Percentiles rank a stretch among this genome's conserved stretches.
Evolutionary conservation across 108 stramenopile genomes (phyloP).

Genomic region (Nitzschia inconspicua): DNA sequence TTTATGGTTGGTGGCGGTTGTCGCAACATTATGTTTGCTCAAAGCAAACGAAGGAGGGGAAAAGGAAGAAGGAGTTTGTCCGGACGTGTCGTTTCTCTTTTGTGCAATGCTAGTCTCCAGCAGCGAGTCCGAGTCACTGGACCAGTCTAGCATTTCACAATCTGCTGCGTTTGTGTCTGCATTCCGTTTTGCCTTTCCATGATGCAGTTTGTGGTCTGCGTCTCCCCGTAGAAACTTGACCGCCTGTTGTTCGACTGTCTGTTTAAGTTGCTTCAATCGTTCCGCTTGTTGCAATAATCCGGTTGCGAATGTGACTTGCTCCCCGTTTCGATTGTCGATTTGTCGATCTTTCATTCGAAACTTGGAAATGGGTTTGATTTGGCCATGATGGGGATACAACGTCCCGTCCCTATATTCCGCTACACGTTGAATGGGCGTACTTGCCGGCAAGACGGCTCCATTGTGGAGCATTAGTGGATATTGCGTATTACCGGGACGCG

Average conservation of each 20-base stretch:
- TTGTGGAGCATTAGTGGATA: conserved; percentile 38
- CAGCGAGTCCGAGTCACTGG: too few relatives aligned
- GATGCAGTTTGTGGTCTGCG: not conserved
- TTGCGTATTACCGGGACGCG: conserved; percentile 28
- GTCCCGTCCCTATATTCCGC: conserved; percentile 34
- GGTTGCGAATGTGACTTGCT: not conserved
- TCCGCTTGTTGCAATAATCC: not conserved
- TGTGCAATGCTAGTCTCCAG: too few relatives aligned
- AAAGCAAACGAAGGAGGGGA: too few relatives aligned
- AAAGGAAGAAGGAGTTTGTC: too few relatives aligned
- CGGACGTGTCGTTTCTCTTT: too few relatives aligned
- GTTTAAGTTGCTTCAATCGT: not conserved
- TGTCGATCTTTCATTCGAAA: not conserved
- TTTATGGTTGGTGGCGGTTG: too few relatives aligned
- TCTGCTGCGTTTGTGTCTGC: too few relatives aligned
- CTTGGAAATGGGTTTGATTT: not conserved
- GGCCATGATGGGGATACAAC: conserved; percentile 45
- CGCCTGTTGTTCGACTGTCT: not conserved
- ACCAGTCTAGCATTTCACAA: too few relatives aligned
- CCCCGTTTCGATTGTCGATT: not conserved
- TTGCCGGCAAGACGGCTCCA: conserved; percentile 37
- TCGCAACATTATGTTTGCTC: too few relatives aligned
- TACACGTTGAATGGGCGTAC: conserved; percentile 39
- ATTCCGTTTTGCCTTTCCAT: too few relatives aligned
- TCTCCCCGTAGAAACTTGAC: conserved; percentile 8